Evolutionary conservation across 148 eudicot species (phyloP), one percentile per base, ranked within the genome.

Genomic region (Rhododendron mucronatum): DNA sequence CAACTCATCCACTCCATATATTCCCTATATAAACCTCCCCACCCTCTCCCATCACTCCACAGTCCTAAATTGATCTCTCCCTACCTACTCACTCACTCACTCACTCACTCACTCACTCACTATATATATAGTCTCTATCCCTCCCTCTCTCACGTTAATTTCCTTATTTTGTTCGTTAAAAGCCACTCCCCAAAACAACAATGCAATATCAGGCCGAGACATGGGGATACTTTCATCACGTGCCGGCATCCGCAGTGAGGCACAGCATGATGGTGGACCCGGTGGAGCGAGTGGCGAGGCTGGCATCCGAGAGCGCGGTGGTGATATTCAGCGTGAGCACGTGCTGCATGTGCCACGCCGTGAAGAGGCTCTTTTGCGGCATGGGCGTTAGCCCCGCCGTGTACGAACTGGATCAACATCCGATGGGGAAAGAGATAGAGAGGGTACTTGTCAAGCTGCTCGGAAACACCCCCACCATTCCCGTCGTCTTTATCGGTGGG

Each of bases 341-440:
- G 9, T 94, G 97, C 69, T 94, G 97, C 67, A 94, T 94, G 95
- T 94, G 97, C 85, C 95, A 93, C 35, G 97, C 97, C 0, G 93
- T 91, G n/a, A 94, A 94, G 90, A 87, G 91, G 81, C 87, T 94
- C 5, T 93, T 94, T 69, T 91, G 92, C 76, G 92, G 95, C 9
- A 88, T 94, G 92, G 97, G 97, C 0, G 97, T 94, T 2, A 92
- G 89, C 45, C 94, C 97, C 0, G 91, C 91, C 2, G 97, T 94
- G 11, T 86, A 92, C 41, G 97, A 94, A 89, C 92, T 94, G 0
- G 97, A 94, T 71, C 91, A 91, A 44, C 93, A 92, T 57, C 94
- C 95, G 0, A 53, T 90, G 10, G 95, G 97, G 7, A 88, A 81
- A 30, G 95, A 94, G 21, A 94, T 93, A 13, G 94, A 94, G 87